These are phyloP conservation scores for Solanum dulcamara DNA, from an alignment of 257 asterid species.

Conservation along the genomic window DNA sequence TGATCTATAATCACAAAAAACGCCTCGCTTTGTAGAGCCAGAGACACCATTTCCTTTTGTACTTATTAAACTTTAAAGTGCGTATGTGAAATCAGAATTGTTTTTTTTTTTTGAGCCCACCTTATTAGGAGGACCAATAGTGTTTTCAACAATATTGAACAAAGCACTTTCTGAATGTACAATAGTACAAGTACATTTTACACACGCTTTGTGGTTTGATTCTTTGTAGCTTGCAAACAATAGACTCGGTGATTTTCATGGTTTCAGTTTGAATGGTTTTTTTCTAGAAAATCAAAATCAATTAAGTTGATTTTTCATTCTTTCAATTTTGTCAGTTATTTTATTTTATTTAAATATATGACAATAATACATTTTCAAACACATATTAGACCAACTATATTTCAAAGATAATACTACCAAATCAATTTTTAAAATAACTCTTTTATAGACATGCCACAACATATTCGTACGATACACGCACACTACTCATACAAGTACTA, in stretches of 20 bases:
- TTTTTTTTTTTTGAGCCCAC: no score
- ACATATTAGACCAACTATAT: no score
- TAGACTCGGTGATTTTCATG: background rate
- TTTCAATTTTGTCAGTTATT: no score
- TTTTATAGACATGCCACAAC: no score
- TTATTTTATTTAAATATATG: background rate
- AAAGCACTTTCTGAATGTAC: background rate
- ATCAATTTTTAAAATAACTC: no score
- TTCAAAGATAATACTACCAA: background rate
- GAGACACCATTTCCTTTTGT: background rate
- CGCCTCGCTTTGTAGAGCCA: no score
- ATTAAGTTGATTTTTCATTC: background rate
- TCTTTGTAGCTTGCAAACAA: background rate
- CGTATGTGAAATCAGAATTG: background rate
- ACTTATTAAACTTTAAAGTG: background rate
- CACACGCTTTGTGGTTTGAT: background rate
- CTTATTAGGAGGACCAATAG: background rate
- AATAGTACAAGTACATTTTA: no score
- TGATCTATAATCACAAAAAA: background rate
- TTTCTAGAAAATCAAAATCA: no score
- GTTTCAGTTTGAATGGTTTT: no score
- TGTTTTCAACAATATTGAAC: no score
- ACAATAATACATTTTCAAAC: background rate
- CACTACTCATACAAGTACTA: no score
- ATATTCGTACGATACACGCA: no score